Conservation (phyloP, 176 grass and related monocot species). For the Cocos nucifera region DNA sequence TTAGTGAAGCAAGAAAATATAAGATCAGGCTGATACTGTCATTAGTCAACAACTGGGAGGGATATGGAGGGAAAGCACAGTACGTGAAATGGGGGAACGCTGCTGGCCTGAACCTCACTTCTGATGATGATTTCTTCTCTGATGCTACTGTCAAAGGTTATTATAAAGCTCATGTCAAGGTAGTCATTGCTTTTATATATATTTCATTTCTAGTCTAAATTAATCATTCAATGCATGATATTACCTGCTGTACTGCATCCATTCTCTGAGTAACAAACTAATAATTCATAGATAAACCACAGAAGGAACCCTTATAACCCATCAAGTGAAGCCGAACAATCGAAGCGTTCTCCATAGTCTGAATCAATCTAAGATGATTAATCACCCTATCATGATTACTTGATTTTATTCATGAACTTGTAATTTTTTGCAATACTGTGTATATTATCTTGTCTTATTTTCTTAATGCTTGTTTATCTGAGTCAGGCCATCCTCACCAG, state of each 20-base stretch:
- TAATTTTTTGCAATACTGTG: too few species aligned
- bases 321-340: too few species aligned
- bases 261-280: too few species aligned
- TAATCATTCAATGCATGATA: too few species aligned
- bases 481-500: constrained; percentile 43
- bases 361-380: too few species aligned
- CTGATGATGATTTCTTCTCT: constrained; percentile 59
- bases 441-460: neutral
- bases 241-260: too few species aligned
- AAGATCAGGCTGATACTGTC: constrained; percentile 47
- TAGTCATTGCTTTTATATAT: constrained; percentile 7
- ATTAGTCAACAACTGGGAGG: constrained; percentile 57
- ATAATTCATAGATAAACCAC: too few species aligned
- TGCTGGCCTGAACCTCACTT: constrained; percentile 33
- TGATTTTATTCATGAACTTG: too few species aligned
- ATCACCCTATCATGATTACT: too few species aligned
- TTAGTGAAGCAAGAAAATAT: constrained; percentile 59
- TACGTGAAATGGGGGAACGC: constrained; percentile 52
- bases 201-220: too few species aligned
- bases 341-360: too few species aligned
- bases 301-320: too few species aligned
- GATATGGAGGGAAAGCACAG: constrained; percentile 57
- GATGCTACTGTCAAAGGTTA: constrained; percentile 44
- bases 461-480: neutral
- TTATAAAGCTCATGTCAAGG: constrained; percentile 44